Percentiles rank a stretch among this genome's conserved stretches.
Evolutionary conservation across 139 green algal species (phyloP).

Genomic region (Zygnema circumcarinatum): DNA sequence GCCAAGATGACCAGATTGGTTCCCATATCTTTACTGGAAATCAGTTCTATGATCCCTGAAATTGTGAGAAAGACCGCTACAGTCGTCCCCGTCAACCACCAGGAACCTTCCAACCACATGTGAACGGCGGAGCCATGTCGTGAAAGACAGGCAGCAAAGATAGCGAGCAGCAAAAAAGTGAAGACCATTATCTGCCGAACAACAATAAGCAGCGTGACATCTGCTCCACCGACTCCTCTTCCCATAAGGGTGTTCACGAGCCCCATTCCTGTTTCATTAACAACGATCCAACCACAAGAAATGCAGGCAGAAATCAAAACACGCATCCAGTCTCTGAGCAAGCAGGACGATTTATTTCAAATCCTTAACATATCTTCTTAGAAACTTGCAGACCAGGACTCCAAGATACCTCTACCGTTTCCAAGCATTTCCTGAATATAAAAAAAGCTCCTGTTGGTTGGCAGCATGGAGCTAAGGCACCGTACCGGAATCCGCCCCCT

Average conservation of each 20-base stretch:
- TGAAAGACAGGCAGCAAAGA: neutral
- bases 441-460: no score
- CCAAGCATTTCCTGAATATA: no score
- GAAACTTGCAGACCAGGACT: no score
- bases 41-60: neutral
- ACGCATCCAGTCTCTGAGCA: no score
- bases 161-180: neutral
- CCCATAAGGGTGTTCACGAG: neutral
- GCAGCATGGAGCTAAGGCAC: no score
- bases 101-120: neutral
- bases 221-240: neutral
- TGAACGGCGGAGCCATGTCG: neutral
- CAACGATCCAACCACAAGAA: no score
- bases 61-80: neutral
- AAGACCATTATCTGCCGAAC: neutral
- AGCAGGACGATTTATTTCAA: no score
- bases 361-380: no score
- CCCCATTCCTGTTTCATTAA: neutral
- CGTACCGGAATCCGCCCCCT: no score
- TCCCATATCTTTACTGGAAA: neutral
- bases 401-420: no score
- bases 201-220: neutral
- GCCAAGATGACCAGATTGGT: neutral
- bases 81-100: neutral
- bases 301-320: no score